Base-by-base conservation (phyloP, 1,284 basidiomycete genomes). In the Kalmanozyma brasiliensis region DNA sequence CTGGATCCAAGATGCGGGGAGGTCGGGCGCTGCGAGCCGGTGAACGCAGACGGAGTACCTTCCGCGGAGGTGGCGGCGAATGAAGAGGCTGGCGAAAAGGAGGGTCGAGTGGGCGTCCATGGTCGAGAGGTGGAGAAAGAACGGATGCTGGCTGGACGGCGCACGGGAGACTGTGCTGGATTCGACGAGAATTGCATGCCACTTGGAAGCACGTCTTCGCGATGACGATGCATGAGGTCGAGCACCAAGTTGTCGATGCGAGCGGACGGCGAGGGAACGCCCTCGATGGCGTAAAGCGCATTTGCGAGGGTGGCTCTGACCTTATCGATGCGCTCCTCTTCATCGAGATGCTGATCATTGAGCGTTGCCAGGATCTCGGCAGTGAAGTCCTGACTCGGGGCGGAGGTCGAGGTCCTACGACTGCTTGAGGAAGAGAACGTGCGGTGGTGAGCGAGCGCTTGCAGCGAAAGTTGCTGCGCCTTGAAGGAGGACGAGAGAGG, bases 231-330 rank as follows among this genome's bases (percentile, higher is more conserved):
- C 56, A 78, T 64, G 48, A 78, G 63, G 33, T 76, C 66, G 32
- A 78, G 68, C 9, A 78, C 75, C 11, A 78, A 53, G 22, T 45
- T 60, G 65, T 78, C 76, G 32, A 78, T 57, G 11, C 76, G 72
- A 6, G 65, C 63, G 0, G 74, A 56, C 13, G 70, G 45, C 24
- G 74, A 49, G 20, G 56, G 52, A 16, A 61, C 52, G 4, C 74
- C 76, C 34, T 77, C 76, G 38, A 59, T 49, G 17, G 57, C 46
- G n/a, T 56, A 60, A 4, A 77, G 52, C 9, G 61, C 64, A 10
- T 49, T 56, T 3, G 62, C 65, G 11, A 77, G 57, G 23, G 56
- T 49, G n/a, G 63, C 57, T 37, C 74, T 60, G 23, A 77, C 72
- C 51, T 62, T 64, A 48, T 77, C 76, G 26, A 77, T 77, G 24